A percentile compares a stretch with the other conserved stretches of the same genome.
Evolutionary conservation across 352 stramenopile genomes (phyloP).

Genomic region (Globisporangium uncinulatum): DNA sequence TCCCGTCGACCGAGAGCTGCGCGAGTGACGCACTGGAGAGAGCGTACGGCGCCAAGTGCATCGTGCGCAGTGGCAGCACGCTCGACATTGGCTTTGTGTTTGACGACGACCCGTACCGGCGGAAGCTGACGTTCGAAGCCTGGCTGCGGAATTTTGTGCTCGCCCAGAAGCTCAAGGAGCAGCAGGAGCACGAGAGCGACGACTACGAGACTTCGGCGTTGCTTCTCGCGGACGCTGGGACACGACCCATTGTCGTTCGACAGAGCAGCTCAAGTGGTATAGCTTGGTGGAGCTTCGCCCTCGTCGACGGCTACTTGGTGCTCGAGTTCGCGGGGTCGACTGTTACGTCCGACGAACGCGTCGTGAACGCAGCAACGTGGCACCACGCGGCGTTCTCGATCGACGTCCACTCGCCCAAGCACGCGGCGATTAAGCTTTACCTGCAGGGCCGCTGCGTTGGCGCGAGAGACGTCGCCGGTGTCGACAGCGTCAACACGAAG

Average conservation of each 20-base stretch:
- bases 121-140: conserved; percentile 70
- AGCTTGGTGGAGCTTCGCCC: conserved; percentile 38
- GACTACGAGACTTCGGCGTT: neutral
- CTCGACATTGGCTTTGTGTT: conserved; percentile 66
- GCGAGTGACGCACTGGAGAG: neutral
- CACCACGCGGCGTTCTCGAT: conserved; percentile 69
- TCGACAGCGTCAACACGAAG: conserved; percentile 27
- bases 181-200: conserved; percentile 22
- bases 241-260: conserved; percentile 10
- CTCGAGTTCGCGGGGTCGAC: conserved; percentile 40
- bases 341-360: conserved; percentile 33
- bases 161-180: conserved; percentile 21
- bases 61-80: conserved; percentile 44
- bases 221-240: conserved; percentile 6
- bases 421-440: conserved; percentile 51
- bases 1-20: conserved; percentile 21
- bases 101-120: conserved; percentile 77
- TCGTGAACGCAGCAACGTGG: conserved; percentile 39
- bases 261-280: conserved; percentile 11
- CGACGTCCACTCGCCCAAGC: conserved; percentile 45
- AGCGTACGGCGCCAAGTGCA: conserved; percentile 48
- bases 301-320: conserved; percentile 40
- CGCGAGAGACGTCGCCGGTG: conserved; percentile 29
- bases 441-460: conserved; percentile 52
- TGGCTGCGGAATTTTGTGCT: conserved; percentile 65